Evolutionary conservation across 306 rosid genomes (phyloP), one percentile per base, ranked within the genome.

Genomic region (Rosa chinensis): DNA sequence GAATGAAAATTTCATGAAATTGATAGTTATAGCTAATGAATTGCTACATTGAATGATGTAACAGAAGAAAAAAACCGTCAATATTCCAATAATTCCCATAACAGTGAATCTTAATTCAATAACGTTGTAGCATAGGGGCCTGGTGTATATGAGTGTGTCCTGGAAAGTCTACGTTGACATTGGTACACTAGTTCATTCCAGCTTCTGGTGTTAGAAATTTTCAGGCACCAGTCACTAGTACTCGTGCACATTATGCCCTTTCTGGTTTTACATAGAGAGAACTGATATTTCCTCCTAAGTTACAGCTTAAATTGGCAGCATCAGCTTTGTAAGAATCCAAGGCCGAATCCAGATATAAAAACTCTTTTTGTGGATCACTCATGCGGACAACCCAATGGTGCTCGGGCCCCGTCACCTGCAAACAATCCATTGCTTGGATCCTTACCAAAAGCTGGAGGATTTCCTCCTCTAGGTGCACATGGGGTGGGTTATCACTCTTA

Each of bases 271-370:
- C 20, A 49, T 14, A 21, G 17, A 75, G 59, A 56, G 8, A 53
- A 48, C 79, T 87, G 73, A 61, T 66, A 6, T 81, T 50, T 72
- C 39, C 35, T 50, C 64, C 74, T 70, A 47, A 84, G 87, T 87
- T 86, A 32, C 92, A 95, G 99, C 93, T 85, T 95, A 86, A 95
- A 95, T 86, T 95, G 99, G 99, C 98, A 95, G 88, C 99, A 95
- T 61, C 98, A 93, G 77, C 99, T 95, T 66, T 95, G 99, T 86
- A 95, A 95, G 82, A 95, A 89, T 63, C 99, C 99, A 9, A 89
- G 99, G 82, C 96, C 99, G 35, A 95, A 95, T 95, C 99, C 99
- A 44, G 99, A 93, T 88, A 95, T 95, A 73, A 95, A 95, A 90
- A 95, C 99, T 35, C 98, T 95, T 73, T 95, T 93, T 83, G 99